phyloP scores from a whole-genome alignment of 1,284 basidiomycete species.

The Puccinia hordei region DNA sequence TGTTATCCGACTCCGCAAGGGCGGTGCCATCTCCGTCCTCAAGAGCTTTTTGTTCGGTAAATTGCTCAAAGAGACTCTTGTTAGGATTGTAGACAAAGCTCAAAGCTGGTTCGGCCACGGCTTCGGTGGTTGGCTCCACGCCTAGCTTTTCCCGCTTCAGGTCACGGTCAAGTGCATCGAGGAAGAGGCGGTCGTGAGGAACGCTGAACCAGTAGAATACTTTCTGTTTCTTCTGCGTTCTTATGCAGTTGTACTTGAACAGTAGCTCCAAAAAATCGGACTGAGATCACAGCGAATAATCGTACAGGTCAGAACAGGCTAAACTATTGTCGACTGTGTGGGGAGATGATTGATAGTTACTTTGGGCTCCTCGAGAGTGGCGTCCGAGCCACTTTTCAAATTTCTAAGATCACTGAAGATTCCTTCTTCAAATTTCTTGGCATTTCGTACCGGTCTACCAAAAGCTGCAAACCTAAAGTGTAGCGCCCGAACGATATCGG shows the following conservation, averaged over 20 bases:
- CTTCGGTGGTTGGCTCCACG: slow-evolving; percentile 75
- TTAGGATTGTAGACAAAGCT: slow-evolving; percentile 74
- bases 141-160: slow-evolving; percentile 88
- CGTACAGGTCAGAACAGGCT: not conserved
- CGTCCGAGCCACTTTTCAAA: slow-evolving; percentile 84
- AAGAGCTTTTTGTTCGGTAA: slow-evolving; percentile 62
- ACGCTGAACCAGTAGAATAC: slow-evolving; percentile 78
- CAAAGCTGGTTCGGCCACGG: slow-evolving; percentile 74
- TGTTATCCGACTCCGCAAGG: not conserved
- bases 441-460: slow-evolving; percentile 71
- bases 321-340: not conserved
- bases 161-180: slow-evolving; percentile 88
- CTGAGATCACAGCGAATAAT: slow-evolving; percentile 60
- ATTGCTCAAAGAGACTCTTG: slow-evolving; percentile 81
- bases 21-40: slow-evolving; percentile 55
- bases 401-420: slow-evolving; percentile 87
- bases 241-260: slow-evolving; percentile 91
- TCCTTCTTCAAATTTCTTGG: slow-evolving; percentile 91
- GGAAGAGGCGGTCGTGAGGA: slow-evolving; percentile 75
- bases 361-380: slow-evolving; percentile 87
- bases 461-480: slow-evolving; percentile 88
- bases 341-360: slow-evolving; percentile 60
- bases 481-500: slow-evolving; percentile 70
- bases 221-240: slow-evolving; percentile 94
- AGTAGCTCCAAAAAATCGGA: slow-evolving; percentile 87